These are phyloP conservation scores for Candida tetrigidarum DNA, from an alignment of 1,139 yeast genomes.

Conservation along the genomic window DNA sequence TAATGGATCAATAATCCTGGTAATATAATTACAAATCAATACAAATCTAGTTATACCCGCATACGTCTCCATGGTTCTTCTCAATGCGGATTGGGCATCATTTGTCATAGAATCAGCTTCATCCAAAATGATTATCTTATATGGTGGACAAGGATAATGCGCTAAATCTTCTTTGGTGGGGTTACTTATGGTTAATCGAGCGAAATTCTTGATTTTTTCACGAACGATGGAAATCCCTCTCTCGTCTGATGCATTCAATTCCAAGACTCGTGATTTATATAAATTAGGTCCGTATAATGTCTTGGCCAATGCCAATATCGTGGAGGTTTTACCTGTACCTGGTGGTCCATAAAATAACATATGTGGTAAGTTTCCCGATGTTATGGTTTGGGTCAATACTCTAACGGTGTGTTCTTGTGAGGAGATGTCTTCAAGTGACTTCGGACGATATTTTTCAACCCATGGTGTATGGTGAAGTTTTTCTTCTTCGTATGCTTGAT, in stretches of 20 bases:
- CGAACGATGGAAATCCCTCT: conserved; percentile 55
- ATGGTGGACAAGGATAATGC: conserved; percentile 60
- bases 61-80: conserved; percentile 97
- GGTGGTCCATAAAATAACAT: conserved; percentile 98
- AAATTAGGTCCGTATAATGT: conserved; percentile 77
- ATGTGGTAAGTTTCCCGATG: conserved; percentile 87
- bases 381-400: conserved; percentile 79
- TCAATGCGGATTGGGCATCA: conserved; percentile 96
- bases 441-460: conserved; percentile 88
- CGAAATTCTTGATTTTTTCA: conserved; percentile 52
- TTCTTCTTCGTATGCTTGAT: conserved; percentile 40
- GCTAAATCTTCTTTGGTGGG: conserved; percentile 75
- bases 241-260: conserved; percentile 73
- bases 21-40: conserved; percentile 94
- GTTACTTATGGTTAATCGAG: conserved; percentile 82
- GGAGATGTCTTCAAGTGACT: conserved; percentile 79
- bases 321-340: conserved; percentile 96
- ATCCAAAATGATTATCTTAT: conserved; percentile 88
- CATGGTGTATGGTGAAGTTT: conserved; percentile 65
- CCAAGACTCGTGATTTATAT: conserved; percentile 78
- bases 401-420: conserved; percentile 91
- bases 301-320: conserved; percentile 84
- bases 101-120: conserved; percentile 99
- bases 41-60: conserved; percentile 96
- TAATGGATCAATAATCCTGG: conserved; percentile 93